Conservation (phyloP, 2,329 filamentous ascomycete species). For the Trichoderma atrobrunneum region DNA sequence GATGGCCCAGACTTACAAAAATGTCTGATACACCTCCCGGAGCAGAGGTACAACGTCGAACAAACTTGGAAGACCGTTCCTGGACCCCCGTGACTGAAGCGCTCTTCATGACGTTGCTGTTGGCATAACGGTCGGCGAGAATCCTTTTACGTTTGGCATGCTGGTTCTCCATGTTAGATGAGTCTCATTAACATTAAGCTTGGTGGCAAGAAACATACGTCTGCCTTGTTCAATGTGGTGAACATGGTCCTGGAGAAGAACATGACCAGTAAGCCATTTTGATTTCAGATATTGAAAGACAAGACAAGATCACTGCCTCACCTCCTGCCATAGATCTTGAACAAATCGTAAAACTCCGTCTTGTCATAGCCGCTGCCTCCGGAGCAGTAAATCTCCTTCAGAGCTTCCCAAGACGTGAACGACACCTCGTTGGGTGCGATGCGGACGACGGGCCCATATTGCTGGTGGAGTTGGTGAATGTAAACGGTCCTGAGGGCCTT, state of each 20-base stretch:
- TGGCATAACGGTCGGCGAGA: slow-evolving; percentile 66
- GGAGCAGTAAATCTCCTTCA: slow-evolving; percentile 63
- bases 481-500: slow-evolving; percentile 51
- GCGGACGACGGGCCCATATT: slow-evolving; percentile 57
- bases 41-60: slow-evolving; percentile 49
- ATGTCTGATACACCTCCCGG: slow-evolving; percentile 52
- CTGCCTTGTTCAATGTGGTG: slow-evolving; percentile 52
- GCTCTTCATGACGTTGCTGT: slow-evolving; percentile 61
- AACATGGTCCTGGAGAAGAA: slow-evolving; percentile 53
- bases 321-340: slow-evolving; percentile 56
- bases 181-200: too few species aligned
- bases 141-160: slow-evolving; percentile 62
- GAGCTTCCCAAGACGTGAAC: slow-evolving; percentile 53
- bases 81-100: slow-evolving; percentile 56
- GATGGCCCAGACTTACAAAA: slow-evolving; percentile 47
- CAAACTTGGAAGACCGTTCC: slow-evolving; percentile 54
- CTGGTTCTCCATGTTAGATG: slow-evolving; percentile 33
- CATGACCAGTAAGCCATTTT: neutral
- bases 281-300: neutral
- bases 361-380: slow-evolving; percentile 64
- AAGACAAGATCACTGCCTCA: slow-evolving; percentile 28
- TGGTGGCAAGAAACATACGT: slow-evolving; percentile 37
- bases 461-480: slow-evolving; percentile 53
- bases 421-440: slow-evolving; percentile 58
- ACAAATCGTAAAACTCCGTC: slow-evolving; percentile 62